Percentiles rank a stretch among this genome's conserved stretches.
These are phyloP conservation scores for Mycena olivaceomarginata DNA, from an alignment of 768 basidiomycete genomes.

Conservation along the genomic window DNA sequence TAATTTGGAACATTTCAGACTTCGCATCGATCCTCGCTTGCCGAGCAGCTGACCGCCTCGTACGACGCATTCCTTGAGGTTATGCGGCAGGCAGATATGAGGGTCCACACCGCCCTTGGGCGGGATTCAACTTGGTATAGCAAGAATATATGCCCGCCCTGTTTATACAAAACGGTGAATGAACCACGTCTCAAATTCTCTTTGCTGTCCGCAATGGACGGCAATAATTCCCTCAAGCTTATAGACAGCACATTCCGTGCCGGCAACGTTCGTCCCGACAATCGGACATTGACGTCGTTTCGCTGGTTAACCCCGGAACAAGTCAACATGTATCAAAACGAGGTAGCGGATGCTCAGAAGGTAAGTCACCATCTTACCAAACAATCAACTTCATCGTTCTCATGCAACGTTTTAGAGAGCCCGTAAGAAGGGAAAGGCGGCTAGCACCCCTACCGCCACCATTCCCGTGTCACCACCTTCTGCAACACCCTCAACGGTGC, in stretches of 20 bases:
- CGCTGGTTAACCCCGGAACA: not conserved
- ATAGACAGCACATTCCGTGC: not conserved
- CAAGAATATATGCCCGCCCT: slow-evolving; percentile 22
- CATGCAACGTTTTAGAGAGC: not conserved
- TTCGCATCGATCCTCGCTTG: not conserved
- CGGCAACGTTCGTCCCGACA: too few species aligned
- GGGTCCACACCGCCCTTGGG: not conserved
- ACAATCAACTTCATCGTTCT: not conserved
- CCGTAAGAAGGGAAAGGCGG: not conserved
- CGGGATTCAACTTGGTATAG: not conserved
- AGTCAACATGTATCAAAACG: slow-evolving; percentile 32
- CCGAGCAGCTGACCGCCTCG: slow-evolving; percentile 2
- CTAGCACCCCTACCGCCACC: not conserved
- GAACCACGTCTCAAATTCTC: slow-evolving; percentile 1
- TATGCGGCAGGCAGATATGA: not conserved
- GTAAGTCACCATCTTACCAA: not conserved
- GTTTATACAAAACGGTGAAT: not conserved
- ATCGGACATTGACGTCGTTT: too few species aligned
- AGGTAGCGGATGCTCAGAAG: slow-evolving; percentile 20
- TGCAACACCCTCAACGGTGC: too few species aligned
- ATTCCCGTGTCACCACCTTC: too few species aligned
- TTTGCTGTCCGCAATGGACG: slow-evolving; percentile 5
- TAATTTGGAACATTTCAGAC: not conserved
- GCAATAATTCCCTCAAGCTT: slow-evolving; percentile 17
- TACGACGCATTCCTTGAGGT: slow-evolving; percentile 25